Percentiles rank a stretch among this genome's conserved stretches.
Conservation (phyloP, 2,329 filamentous ascomycete genomes). For the Fusarium torulosum region DNA sequence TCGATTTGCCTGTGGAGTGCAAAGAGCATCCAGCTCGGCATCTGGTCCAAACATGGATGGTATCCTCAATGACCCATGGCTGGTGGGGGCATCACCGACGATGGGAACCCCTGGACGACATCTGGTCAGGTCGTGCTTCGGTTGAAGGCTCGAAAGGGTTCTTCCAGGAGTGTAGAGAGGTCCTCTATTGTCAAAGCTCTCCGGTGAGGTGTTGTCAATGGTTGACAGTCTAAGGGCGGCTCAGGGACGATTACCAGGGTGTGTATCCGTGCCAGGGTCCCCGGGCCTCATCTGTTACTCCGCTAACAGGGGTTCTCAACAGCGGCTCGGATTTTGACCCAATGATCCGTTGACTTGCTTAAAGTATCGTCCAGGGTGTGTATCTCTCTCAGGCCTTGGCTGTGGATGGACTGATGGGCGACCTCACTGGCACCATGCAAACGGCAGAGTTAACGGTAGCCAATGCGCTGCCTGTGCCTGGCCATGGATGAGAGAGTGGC, state of each 20-base stretch:
- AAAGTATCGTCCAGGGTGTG: slow-evolving; percentile 24
- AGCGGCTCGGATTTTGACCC: slow-evolving; percentile 37
- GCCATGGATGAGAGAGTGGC: slow-evolving; percentile 16
- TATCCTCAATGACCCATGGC: slow-evolving; percentile 32
- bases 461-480: slow-evolving; percentile 45
- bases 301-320: slow-evolving; percentile 32
- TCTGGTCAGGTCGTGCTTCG: slow-evolving; percentile 27
- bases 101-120: slow-evolving; percentile 35
- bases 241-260: slow-evolving; percentile 38
- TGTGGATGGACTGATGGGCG: slow-evolving; percentile 44
- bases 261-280: slow-evolving; percentile 17
- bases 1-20: slow-evolving; percentile 13
- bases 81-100: slow-evolving; percentile 39
- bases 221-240: slow-evolving; percentile 40
- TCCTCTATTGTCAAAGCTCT: slow-evolving; percentile 42
- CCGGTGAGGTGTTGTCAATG: slow-evolving; percentile 44
- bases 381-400: slow-evolving; percentile 38
- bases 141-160: slow-evolving; percentile 28
- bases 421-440: slow-evolving; percentile 37
- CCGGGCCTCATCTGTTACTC: slow-evolving; percentile 20
- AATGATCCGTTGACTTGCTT: slow-evolving; percentile 29
- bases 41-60: slow-evolving; percentile 39
- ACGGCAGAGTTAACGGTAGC: slow-evolving; percentile 36
- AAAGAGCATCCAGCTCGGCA: slow-evolving; percentile 42
- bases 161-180: slow-evolving; percentile 36